Conservation (phyloP, 495 filamentous ascomycete species). For the Wilcoxina mikolae region DNA sequence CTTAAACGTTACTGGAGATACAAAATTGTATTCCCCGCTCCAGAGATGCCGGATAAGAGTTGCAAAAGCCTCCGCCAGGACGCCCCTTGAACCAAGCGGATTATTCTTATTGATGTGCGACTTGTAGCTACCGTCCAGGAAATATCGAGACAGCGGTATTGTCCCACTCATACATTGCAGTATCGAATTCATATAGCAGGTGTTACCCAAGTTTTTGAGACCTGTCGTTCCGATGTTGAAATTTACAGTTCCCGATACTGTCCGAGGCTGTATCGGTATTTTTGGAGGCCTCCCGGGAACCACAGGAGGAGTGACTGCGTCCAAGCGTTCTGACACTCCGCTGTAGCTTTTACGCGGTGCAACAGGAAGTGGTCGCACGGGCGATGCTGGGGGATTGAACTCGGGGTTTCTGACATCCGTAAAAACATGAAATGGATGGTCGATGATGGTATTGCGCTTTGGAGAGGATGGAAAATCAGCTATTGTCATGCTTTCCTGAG, state of each 20-base stretch:
- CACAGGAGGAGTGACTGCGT: conserved; percentile 35
- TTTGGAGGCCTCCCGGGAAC: conserved; percentile 30
- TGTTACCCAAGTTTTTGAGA: conserved; percentile 61
- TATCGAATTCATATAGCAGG: conserved; percentile 83
- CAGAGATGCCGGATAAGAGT: conserved; percentile 61
- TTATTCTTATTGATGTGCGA: conserved; percentile 39
- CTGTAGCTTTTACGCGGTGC: conserved; percentile 75
- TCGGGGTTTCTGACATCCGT: conserved; percentile 28
- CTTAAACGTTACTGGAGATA: conserved; percentile 49
- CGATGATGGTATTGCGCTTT: conserved; percentile 16
- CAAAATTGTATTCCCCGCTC: conserved; percentile 42
- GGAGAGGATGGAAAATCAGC: too few relatives aligned
- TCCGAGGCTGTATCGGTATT: conserved; percentile 5
- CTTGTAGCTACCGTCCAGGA: conserved; percentile 41
- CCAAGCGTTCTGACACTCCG: conserved; percentile 58
- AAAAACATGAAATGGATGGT: conserved; percentile 28
- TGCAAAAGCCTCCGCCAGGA: conserved; percentile 60
- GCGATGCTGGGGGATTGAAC: conserved; percentile 32
- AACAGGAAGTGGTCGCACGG: conserved; percentile 64
- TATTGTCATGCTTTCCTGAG: conserved; percentile 28
- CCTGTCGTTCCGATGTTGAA: conserved; percentile 42
- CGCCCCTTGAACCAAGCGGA: conserved; percentile 58
- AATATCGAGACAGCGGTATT: conserved; percentile 51
- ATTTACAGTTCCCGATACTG: conserved; percentile 5
- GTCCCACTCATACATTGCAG: conserved; percentile 74